Base-by-base conservation (phyloP, 148 eudicot species). In the Vaccinium corymbosum region DNA sequence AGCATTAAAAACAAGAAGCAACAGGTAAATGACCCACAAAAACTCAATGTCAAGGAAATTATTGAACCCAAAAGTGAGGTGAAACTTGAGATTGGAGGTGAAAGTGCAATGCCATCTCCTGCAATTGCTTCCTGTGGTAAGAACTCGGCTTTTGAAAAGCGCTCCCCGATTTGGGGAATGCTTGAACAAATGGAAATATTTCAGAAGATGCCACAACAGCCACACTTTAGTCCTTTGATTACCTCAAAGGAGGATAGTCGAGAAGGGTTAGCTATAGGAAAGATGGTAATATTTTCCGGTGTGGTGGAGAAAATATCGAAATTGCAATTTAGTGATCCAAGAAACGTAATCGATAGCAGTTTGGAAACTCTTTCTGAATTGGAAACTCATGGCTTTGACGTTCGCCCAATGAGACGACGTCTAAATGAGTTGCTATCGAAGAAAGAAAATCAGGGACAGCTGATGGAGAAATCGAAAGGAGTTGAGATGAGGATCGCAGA, bases 321-420 rank as follows among this genome's bases (percentile, higher is more conserved):
- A 46, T 80, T 80, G 82, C 82, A 80, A 80, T 19, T 56, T 38
- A 59, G 20, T 7, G 82, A 80, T 59, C 71, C 82, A 32, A 59
- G 56, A 80, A 38, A 51, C 82, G 20, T 38, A 10, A 80, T 80
- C 6, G 49, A 56, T 56, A 14, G 70, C 49, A 19, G 49, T 59
- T 80, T 59, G 82, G 82, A 80, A 38, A 80, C 82, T 56, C 70
- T 80, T 50, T 80, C 82, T 32, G 82, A 80, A 13, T 78, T 78
- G 81, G 62, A 78, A 78, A 53, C 32, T 78, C 64, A 78, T 27
- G 81, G 81, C 1, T 78, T 78, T 52, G 22, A 78, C 10, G 46
- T 78, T 78, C 12, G 29, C 11, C 62, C 62, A 14, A 3, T 78
- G 22, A 51, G 62, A 78, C 13, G 2, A 16, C 81, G 81, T 29